Conservation (phyloP, 768 basidiomycete species). For the Clavaria fumosa region DNA sequence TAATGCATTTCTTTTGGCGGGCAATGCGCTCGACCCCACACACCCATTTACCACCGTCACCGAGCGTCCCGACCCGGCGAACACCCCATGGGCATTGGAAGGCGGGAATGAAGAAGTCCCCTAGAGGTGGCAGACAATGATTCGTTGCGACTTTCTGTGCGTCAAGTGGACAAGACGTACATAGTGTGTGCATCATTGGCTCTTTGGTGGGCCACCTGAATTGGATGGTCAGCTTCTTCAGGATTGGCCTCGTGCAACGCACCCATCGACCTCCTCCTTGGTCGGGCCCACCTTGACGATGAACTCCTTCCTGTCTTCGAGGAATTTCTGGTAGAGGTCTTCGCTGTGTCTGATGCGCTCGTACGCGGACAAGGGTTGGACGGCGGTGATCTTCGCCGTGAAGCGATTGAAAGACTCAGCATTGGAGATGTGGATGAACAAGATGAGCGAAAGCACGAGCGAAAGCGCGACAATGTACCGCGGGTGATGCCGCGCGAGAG, state of each 20-base stretch:
- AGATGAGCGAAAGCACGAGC: background rate
- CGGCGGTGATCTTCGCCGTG: background rate
- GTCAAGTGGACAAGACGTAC: background rate
- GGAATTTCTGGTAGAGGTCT: constrained; percentile 28
- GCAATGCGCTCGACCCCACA: constrained; percentile 43
- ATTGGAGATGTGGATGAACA: background rate
- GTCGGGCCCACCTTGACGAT: constrained; percentile 41
- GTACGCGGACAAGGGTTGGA: background rate
- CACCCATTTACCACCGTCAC: constrained; percentile 63
- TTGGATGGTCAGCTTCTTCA: constrained; percentile 20
- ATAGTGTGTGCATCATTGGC: background rate
- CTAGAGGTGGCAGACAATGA: constrained; percentile 21
- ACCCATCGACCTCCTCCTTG: constrained; percentile 13
- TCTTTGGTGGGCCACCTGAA: constrained; percentile 20
- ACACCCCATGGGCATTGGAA: constrained; percentile 38
- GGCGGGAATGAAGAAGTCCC: constrained; percentile 38
- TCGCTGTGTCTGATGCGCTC: constrained; percentile 11
- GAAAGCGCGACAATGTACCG: background rate
- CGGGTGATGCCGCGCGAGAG: background rate
- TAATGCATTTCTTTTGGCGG: constrained; percentile 37
- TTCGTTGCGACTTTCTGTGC: background rate
- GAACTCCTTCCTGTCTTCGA: constrained; percentile 28
- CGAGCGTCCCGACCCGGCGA: constrained; percentile 34
- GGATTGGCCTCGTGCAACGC: background rate
- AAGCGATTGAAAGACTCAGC: background rate